A percentile compares a stretch with the other conserved stretches of the same genome.
Conservation (phyloP, 2,329 filamentous ascomycete genomes). For the Emericellopsis atlantica region DNA sequence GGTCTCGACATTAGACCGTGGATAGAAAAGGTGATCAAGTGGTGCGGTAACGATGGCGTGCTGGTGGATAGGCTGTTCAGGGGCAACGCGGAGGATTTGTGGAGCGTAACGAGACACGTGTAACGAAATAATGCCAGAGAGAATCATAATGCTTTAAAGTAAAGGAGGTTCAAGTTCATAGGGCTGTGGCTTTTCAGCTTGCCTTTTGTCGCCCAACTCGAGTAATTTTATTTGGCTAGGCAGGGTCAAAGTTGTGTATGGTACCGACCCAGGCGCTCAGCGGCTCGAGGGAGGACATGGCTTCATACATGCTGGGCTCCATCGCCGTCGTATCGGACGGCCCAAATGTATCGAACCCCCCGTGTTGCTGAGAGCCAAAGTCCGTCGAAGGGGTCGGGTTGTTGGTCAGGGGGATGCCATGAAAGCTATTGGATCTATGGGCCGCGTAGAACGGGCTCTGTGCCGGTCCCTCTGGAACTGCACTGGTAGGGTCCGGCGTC, state of each 20-base stretch:
- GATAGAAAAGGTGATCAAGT: slow-evolving; percentile 37
- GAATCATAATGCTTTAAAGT: no score
- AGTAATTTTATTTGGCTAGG: neutral
- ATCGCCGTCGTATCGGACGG: slow-evolving; percentile 7
- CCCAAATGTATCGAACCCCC: slow-evolving; percentile 6
- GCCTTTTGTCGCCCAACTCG: neutral
- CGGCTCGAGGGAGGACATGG: slow-evolving; percentile 10
- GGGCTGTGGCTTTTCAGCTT: neutral
- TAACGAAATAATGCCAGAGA: neutral
- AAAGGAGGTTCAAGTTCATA: no score
- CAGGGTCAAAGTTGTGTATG: slow-evolving; percentile 2
- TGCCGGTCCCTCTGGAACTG: neutral
- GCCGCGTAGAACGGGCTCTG: neutral
- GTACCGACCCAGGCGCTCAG: slow-evolving; percentile 11
- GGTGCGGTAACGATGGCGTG: slow-evolving; percentile 31
- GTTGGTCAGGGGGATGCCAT: neutral
- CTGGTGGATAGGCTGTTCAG: slow-evolving; percentile 38
- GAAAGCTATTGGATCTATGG: neutral
- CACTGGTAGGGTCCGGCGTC: neutral
- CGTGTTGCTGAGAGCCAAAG: slow-evolving; percentile 2
- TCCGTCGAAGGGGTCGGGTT: neutral
- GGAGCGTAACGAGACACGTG: slow-evolving; percentile 10
- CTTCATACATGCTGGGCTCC: slow-evolving; percentile 10
- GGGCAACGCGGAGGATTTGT: slow-evolving; percentile 40
- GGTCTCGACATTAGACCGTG: slow-evolving; percentile 40